Percentiles rank a stretch among this genome's conserved stretches.
phyloP scores from a whole-genome alignment of 257 asterid species.

The Rubia yunnanensis region DNA sequence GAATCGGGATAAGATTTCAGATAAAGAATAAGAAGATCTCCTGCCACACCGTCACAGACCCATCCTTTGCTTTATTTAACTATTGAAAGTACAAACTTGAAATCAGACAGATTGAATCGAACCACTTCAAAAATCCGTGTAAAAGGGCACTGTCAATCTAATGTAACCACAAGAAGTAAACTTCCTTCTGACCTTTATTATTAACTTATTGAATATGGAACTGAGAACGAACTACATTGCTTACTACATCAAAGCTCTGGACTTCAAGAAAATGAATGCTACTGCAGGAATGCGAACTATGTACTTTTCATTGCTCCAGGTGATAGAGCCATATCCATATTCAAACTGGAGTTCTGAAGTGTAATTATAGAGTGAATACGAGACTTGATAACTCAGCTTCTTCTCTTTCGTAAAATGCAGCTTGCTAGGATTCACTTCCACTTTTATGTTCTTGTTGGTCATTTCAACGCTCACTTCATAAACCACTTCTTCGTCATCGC shows the following conservation, averaged over 20 bases:
- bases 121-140: too few species aligned
- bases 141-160: too few species aligned
- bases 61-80: too few species aligned
- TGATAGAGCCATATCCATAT: slow-evolving; percentile 62
- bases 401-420: slow-evolving; percentile 44
- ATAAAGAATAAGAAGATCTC: not conserved
- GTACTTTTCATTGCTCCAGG: slow-evolving; percentile 57
- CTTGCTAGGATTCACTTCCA: slow-evolving; percentile 46
- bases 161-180: too few species aligned
- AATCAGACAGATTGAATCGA: too few species aligned
- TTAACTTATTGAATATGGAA: not conserved
- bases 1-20: not conserved
- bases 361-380: slow-evolving; percentile 19
- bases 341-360: slow-evolving; percentile 10
- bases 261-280: not conserved
- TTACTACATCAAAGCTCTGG: not conserved
- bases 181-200: not conserved
- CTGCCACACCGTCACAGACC: too few species aligned
- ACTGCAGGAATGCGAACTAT: slow-evolving; percentile 63
- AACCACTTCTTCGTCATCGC: slow-evolving; percentile 35
- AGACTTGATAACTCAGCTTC: slow-evolving; percentile 50
- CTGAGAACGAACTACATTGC: not conserved
- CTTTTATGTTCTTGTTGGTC: slow-evolving; percentile 29
- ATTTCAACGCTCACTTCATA: slow-evolving; percentile 42
- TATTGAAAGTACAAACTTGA: too few species aligned